These are phyloP conservation scores for Henningerozyma blattae DNA, from an alignment of 805 yeast species.

Conservation along the genomic window DNA sequence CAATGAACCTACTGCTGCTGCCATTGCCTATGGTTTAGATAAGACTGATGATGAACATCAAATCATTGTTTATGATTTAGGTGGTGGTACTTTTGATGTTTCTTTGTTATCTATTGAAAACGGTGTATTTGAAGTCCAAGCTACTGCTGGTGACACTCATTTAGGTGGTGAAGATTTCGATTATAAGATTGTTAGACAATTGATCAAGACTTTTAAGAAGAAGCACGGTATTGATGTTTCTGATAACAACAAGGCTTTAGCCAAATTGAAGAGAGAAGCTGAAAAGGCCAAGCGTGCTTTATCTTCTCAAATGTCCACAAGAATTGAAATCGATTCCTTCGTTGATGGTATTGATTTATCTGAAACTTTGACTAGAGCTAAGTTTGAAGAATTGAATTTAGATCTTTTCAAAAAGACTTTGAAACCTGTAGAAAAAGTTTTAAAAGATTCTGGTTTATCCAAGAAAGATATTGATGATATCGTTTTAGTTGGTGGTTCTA, in stretches of 20 bases:
- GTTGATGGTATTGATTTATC: constrained; percentile 92
- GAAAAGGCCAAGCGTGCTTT: constrained; percentile 97
- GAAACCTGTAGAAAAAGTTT: constrained; percentile 92
- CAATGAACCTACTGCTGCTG: constrained; percentile 95
- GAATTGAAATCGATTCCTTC: constrained; percentile 92
- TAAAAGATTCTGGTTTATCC: constrained; percentile 84
- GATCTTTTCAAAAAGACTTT: constrained; percentile 89
- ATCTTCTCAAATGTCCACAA: constrained; percentile 89
- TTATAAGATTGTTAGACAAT: constrained; percentile 77
- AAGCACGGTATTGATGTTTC: constrained; percentile 79
- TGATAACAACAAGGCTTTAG: constrained; percentile 72
- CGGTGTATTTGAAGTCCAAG: constrained; percentile 86
- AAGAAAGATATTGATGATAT: constrained; percentile 86
- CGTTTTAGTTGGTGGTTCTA: constrained; percentile 97
- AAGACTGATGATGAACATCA: constrained; percentile 74
- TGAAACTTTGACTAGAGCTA: constrained; percentile 92
- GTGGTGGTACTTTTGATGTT: constrained; percentile 97
- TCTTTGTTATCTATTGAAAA: constrained; percentile 78
- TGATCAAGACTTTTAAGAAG: constrained; percentile 81
- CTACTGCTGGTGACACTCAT: constrained; percentile 94
- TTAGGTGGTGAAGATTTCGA: constrained; percentile 97
- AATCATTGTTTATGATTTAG: constrained; percentile 85
- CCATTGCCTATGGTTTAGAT: constrained; percentile 92
- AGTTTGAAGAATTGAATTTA: constrained; percentile 91
- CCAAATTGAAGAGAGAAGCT: constrained; percentile 93